Evolutionary conservation across 768 basidiomycete species (phyloP).

Genomic region (Postia placenta): DNA sequence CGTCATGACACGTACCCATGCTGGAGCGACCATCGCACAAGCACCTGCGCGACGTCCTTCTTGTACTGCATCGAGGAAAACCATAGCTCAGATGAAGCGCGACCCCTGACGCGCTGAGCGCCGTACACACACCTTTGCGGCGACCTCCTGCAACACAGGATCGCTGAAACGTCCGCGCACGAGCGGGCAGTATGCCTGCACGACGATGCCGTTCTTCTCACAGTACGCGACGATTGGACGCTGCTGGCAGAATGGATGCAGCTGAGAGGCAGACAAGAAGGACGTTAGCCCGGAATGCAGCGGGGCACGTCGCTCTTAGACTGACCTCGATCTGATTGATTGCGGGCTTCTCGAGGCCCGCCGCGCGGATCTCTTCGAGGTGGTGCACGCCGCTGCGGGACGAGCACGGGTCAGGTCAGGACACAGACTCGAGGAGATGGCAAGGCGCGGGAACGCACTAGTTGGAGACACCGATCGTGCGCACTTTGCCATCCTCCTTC

Average conservation of each 20-base stretch:
- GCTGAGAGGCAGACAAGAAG: constrained; percentile 29
- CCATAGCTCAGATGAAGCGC: background rate
- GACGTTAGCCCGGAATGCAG: background rate
- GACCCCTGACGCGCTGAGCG: background rate
- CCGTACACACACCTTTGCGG: constrained; percentile 34
- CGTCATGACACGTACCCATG: constrained; percentile 47
- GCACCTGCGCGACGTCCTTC: constrained; percentile 69
- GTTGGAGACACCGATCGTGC: constrained; percentile 41
- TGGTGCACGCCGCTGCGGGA: constrained; percentile 55
- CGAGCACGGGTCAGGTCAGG: background rate
- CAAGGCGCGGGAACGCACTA: constrained; percentile 35
- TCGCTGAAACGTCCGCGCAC: constrained; percentile 43
- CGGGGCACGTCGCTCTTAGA: too few species aligned
- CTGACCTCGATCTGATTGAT: constrained; percentile 82
- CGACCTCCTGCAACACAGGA: constrained; percentile 45
- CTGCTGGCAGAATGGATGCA: constrained; percentile 79
- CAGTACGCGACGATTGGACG: constrained; percentile 72
- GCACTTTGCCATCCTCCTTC: constrained; percentile 30
- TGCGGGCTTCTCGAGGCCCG: constrained; percentile 57
- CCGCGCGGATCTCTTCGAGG: constrained; percentile 63
- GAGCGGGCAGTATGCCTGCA: constrained; percentile 58
- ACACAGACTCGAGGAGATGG: too few species aligned
- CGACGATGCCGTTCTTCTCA: constrained; percentile 29
- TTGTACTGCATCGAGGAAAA: constrained; percentile 16
- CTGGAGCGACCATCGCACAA: constrained; percentile 92